Evolutionary conservation across 768 basidiomycete species (phyloP), one percentile per base, ranked within the genome.

Genomic region (Tulasnella sp.): DNA sequence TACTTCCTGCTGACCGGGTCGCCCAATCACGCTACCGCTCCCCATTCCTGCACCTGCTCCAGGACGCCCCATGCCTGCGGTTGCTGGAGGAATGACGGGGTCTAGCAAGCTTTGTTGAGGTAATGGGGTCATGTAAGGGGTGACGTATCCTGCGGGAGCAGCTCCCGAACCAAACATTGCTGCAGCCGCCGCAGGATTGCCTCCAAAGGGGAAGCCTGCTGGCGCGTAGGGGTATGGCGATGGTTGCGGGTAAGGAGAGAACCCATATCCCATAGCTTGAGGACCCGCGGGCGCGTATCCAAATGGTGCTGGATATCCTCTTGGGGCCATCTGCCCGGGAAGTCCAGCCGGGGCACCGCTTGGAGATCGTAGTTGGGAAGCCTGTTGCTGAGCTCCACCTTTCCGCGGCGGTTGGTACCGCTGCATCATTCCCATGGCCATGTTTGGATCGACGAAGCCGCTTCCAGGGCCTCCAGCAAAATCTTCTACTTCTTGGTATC

Each of bases 91-190:
- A 27, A 27, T 44, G 19, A 74, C 46, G 7, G 78, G 78, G 56
- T 79, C 78, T 6, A 79, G 73, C 40, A 79, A 38, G 31, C 38
- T 44, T 36, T 44, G 68, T 21, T 68, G 31, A 27, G 78, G 78
- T 34, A 79, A n/a, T 19, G 78, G 78, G 40, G 78, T 79, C 78
- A 79, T 79, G 78, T 73, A 79, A 56, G 78, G 78, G 9, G 78
- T 72, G 7, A 24, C 73, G 34, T 46, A 79, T 8, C 42, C 42
- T 3, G 44, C 46, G 24, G 75, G 75, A 39, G 77, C 77, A 77
- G 76, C 76, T 39, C 27, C 46, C 5, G 48, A 27, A 34, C 71
- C 78, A 46, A 74, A 79, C 78, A 79, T 79, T 18, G 46, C 76
- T 38, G 76, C 76, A 74, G 73, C 73, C n/a, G 73, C 73, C 10